Base-by-base conservation (phyloP, 495 filamentous ascomycete species). In the Pyronema omphalodes region DNA sequence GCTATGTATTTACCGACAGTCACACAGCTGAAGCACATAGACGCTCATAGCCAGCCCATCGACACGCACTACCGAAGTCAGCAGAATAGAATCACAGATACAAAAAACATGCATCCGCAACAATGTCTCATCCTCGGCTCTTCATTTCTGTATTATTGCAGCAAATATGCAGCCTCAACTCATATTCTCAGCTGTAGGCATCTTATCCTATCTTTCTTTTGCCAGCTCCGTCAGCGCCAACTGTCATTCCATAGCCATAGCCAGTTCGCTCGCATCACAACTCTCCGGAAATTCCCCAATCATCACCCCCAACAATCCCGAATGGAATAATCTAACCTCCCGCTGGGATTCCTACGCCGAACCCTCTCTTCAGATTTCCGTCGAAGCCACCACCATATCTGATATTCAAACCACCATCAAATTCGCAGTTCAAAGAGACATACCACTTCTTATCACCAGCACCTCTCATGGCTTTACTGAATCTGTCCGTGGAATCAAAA, bases 391-490 rank as follows among this genome's bases (percentile, higher is more conserved):
- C 9, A 51, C 34, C 19, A 12, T 18, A 12, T 9, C 19, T 4
- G 48, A 51, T 18, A 33, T 51, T 14, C 23, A 34, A 23, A 12
- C 18, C 8, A 23, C 34, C 12, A 19, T 51, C 9, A 34, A 37
- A 12, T 51, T 12, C 34, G 48, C 34, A 3, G 19, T 12, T 12
- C 18, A 23, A 12, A 1, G 19, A 1, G 8, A 14, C 9, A 12
- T 51, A 1, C 17, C 17, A 33, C 56, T 81, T 74, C 1, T 52
- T 51, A 48, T 51, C 48, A 33, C 9, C 6, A 51, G 36, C 34
- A 51, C 48, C 9, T 12, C 19, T 12, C 48, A 51, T 18, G 48
- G 48, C 9, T 51, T 51, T 14, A 51, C 48, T 12, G 23, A 14
- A 14, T 34, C 48, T 12, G 34, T 51, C 12, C 9, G 12, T 17